Base-by-base conservation (phyloP, 2,329 filamentous ascomycete genomes). In the Claviceps lovelessii region DNA sequence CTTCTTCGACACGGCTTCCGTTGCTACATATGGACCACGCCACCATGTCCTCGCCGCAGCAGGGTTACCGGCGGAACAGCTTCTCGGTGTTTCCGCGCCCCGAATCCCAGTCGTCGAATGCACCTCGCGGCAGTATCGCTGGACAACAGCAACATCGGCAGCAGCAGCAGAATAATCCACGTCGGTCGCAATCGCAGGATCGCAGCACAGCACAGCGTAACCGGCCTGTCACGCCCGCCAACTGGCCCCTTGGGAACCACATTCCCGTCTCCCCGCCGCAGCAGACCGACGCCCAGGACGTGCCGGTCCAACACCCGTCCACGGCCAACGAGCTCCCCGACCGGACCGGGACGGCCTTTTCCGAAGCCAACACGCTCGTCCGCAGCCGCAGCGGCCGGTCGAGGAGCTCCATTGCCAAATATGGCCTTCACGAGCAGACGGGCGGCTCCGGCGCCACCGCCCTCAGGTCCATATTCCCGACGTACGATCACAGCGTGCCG, bases 391-490 rank as follows among this genome's bases (percentile, higher is more conserved):
- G 76, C 62, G 72, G 69, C 50, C 69, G 72, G 19, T 79, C 78
- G 1, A 71, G 76, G 54, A 77, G 69, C 64, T 83, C 79, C 23
- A 81, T 81, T 59, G 76, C 77, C 52, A 82, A 83, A 60, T 67
- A 72, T 29, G 78, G 77, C 17, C 62, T 76, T 4, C 63, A 62
- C 31, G 70, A 72, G 29, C 66, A 68, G 9, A 49, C 65, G 1
- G 56, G 6, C 63, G 48, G 65, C 64, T 52, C 66, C 59, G 56
- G 63, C 64, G 57, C 61, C 8, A 17, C 31, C 31, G 31, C 67
- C 0, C 76, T 86, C 61, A 77, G 79, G 37, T 90, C 86, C 29
- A 89, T 90, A 61, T 90, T 90, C 61, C 86, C 86, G 8, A 76
- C 78, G 35, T 90, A 89, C 64, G 83, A 90, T 62, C 83, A 81